Evolutionary conservation across 192 early-diverging fungal genomes (phyloP), one percentile per base, ranked within the genome.

Genomic region (Lunasporangiospora selenospora): DNA sequence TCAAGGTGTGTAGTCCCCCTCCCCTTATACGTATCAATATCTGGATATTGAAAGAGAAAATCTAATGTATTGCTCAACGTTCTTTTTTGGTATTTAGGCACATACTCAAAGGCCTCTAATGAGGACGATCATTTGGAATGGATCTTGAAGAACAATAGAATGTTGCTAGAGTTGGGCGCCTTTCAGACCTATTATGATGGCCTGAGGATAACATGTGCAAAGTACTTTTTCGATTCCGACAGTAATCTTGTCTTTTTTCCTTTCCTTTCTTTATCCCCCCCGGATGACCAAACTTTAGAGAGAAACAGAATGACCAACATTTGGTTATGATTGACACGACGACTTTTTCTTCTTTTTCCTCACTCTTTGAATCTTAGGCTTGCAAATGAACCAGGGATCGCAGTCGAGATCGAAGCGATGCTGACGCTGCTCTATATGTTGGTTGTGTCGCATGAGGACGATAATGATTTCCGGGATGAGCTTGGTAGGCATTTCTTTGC

Each of bases 1-100:
- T 1, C 84, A 90, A 77, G 90, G 89, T 90, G 77, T 6, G 9
- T 12, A 12, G n/a, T n/a, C n/a, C n/a, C n/a, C n/a, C n/a, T n/a
- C n/a, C n/a, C n/a, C n/a, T n/a, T n/a, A n/a, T n/a, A n/a, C n/a
- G n/a, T n/a, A n/a, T n/a, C n/a, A n/a, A n/a, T n/a, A n/a, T n/a
- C n/a, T n/a, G n/a, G n/a, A n/a, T n/a, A n/a, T n/a, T n/a, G n/a
- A n/a, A n/a, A n/a, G n/a, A n/a, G n/a, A n/a, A n/a, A n/a, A n/a
- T n/a, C n/a, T n/a, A n/a, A n/a, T 90, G 87, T 45, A 83, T 90
- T 59, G 67, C 88, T 1, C 84, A 90, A 77, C 89, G 89, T 90
- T 77, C 5, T 4, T 12, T 13, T 11, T 53, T 53, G 16, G 21
- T 38, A 11, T 3, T n/a, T 61, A 73, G 69, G 69, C 6, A 40